phyloP scores from a whole-genome alignment of 805 yeast genomes.

The Wickerhamiella siamensis region DNA sequence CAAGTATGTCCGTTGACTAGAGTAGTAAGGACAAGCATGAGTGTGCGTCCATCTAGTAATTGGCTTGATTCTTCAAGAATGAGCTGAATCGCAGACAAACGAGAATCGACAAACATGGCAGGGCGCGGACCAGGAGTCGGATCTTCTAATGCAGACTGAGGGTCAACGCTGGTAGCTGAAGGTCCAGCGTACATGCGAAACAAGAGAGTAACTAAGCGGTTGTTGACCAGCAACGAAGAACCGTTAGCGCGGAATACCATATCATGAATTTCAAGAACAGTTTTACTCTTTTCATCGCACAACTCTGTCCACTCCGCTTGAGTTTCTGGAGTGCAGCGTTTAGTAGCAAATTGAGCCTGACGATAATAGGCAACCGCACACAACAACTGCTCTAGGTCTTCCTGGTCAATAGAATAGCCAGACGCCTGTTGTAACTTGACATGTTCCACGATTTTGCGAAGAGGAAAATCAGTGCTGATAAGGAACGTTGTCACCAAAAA shows the following conservation, averaged over 20 bases:
- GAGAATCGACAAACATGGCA: conserved; percentile 8
- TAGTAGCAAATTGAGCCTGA: conserved; percentile 14
- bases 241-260: conserved; percentile 17
- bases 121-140: conserved; percentile 11
- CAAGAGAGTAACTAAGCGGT: conserved; percentile 16
- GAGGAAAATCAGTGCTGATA: conserved; percentile 15
- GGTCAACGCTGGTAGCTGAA: conserved; percentile 10
- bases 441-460: conserved; percentile 15
- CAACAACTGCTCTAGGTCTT: conserved; percentile 21
- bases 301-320: conserved; percentile 12
- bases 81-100: conserved; percentile 5
- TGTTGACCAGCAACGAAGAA: conserved; percentile 12
- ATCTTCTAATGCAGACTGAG: conserved; percentile 14
- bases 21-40: conserved; percentile 19
- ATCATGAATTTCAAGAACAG: conserved; percentile 15
- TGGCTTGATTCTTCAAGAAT: conserved; percentile 9
- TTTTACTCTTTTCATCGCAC: conserved; percentile 17
- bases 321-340: conserved; percentile 6
- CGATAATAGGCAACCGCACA: conserved; percentile 20
- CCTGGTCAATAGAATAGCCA: conserved; percentile 19
- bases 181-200: conserved; percentile 19
- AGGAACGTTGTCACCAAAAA: conserved; percentile 15
- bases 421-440: conserved; percentile 21
- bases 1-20: conserved; percentile 19
- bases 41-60: conserved; percentile 8